A percentile compares a stretch with the other conserved stretches of the same genome.
These are phyloP conservation scores for Dothideomycetes sp. DNA, from an alignment of 2,329 filamentous ascomycete species.

Conservation along the genomic window DNA sequence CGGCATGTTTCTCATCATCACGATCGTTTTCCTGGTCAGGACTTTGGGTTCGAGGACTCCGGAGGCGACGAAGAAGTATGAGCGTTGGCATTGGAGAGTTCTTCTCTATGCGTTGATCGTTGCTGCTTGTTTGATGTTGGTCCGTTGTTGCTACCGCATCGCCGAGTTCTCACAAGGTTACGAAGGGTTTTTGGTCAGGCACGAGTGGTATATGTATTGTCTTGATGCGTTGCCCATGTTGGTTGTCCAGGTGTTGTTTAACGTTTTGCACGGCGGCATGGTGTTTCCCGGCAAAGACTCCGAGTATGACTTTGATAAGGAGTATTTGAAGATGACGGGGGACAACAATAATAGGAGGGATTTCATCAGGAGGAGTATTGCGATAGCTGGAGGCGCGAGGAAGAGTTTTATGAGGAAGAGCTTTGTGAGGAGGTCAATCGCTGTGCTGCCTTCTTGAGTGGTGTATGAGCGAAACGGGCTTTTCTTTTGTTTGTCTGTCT, in stretches of 20 bases:
- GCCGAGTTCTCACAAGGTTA: not conserved
- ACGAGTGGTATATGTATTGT: not conserved
- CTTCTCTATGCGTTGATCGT: not conserved
- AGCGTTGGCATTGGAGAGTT: not conserved
- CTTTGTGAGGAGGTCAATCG: no score
- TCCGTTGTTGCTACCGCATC: not conserved
- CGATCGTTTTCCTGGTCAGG: not conserved
- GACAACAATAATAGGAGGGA: no score
- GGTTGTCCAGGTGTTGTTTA: not conserved
- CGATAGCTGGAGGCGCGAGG: no score
- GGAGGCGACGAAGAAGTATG: no score
- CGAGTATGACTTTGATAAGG: not conserved
- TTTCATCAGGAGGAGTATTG: no score
- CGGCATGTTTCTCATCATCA: not conserved
- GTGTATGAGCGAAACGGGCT: no score
- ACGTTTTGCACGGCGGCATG: not conserved
- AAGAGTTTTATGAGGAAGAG: no score
- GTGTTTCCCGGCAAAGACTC: not conserved
- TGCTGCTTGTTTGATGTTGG: not conserved
- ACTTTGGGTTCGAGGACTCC: no score
- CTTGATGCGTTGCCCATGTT: conserved; percentile 1
- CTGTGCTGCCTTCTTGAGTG: no score
- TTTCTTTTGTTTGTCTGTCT: no score
- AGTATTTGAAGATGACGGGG: not conserved
- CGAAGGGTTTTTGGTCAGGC: not conserved